Evolutionary conservation across 257 asterid genomes (phyloP).

Genomic region (Gentiana dahurica): DNA sequence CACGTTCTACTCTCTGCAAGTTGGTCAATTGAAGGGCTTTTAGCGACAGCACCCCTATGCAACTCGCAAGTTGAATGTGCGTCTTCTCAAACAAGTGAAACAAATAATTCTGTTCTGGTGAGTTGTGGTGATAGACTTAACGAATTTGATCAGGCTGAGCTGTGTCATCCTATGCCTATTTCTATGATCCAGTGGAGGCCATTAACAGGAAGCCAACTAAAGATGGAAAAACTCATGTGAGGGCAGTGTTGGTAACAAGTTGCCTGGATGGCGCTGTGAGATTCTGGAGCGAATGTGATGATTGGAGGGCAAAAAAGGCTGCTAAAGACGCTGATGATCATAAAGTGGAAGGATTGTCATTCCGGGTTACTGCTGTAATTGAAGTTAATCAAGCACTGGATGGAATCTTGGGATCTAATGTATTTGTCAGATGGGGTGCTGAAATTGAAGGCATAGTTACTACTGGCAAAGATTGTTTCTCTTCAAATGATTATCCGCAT

Average conservation of each 20-base stretch:
- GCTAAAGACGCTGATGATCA: constrained; percentile 59
- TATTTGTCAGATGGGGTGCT: constrained; percentile 67
- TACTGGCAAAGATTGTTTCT: constrained; percentile 31
- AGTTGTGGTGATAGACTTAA: constrained; percentile 40
- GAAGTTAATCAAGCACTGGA: constrained; percentile 66
- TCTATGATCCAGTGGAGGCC: constrained; percentile 95
- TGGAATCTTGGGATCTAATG: constrained; percentile 58
- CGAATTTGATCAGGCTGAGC: constrained; percentile 37
- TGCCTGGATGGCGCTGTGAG: constrained; percentile 85
- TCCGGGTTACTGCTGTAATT: constrained; percentile 64
- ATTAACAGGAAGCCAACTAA: constrained; percentile 43
- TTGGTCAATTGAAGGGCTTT: constrained; percentile 62
- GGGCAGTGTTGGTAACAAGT: constrained; percentile 70
- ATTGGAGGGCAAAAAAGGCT: constrained; percentile 56
- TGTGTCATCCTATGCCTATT: constrained; percentile 74
- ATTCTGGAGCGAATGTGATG: constrained; percentile 89
- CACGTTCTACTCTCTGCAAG: constrained; percentile 70
- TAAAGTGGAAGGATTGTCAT: constrained; percentile 34
- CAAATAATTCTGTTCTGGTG: constrained; percentile 47
- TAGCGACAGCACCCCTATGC: constrained; percentile 71
- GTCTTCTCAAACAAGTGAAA: constrained; percentile 28
- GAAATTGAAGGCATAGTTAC: constrained; percentile 50
- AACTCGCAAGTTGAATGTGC: constrained; percentile 23
- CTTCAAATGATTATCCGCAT: constrained; percentile 38
- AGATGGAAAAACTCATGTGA: constrained; percentile 33